Evolutionary conservation across 2,329 filamentous ascomycete species (phyloP), one percentile per base, ranked within the genome.

Genomic region (Pseudogymnoascus sp.): DNA sequence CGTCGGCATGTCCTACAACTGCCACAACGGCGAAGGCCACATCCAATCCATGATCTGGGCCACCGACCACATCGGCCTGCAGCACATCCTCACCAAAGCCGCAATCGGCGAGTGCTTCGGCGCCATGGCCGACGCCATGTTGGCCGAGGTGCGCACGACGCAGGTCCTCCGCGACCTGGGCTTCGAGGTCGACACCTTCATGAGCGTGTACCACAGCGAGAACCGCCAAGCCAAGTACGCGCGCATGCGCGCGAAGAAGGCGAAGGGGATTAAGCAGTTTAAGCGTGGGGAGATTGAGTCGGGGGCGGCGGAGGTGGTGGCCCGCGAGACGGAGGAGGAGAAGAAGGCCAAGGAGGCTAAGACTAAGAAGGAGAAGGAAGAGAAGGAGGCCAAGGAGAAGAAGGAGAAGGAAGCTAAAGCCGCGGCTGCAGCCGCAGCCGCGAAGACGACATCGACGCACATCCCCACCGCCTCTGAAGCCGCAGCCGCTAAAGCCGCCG

Each of bases 181-280:
- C 35, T 63, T 31, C 56, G 33, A 63, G 17, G 31, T 63, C 37
- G 62, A 63, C 19, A 59, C 38, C 62, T 60, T 63, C 40, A 60
- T 63, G 62, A 61, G 33, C 17, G 26, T 33, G 7, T 63, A 63
- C 56, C 50, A 60, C 29, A 35, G 17, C 31, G 33, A 63, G 38
- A 61, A 61, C 19, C 29, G 33, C 29, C 9, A 10, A 9, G 53
- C 53, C 29, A 59, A 59, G 33, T 59, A 37, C 17, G 53, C 29
- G 17, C 29, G 53, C 29, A 35, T 59, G 33, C 29, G 53, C 17
- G 53, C 53, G 3, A 50, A 50, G 44, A 50, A 50, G 44, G 44
- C 44, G 21, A 50, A 50, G 44, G 44, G 44, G 44, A 50, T 50
- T 26, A 50, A 50, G 44, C 44, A 50, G 44, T 50, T 50, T 26